Percentiles rank a stretch among this genome's conserved stretches.
phyloP scores from a whole-genome alignment of 2,329 filamentous ascomycete genomes.

The Tolypocladium tundrense region DNA sequence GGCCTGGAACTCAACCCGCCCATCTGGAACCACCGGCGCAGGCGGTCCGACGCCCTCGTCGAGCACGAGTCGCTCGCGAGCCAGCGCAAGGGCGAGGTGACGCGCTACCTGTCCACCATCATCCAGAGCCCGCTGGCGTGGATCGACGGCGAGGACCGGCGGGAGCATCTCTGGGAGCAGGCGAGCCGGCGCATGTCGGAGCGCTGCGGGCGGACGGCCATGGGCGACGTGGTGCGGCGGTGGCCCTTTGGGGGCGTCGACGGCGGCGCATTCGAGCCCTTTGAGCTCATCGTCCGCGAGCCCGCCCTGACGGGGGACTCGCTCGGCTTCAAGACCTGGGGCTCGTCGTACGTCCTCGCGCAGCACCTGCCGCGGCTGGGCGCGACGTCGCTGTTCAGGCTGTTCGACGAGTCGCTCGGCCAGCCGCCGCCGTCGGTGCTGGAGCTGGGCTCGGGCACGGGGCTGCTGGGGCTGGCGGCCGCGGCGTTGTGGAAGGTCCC shows the following conservation, averaged over 20 bases:
- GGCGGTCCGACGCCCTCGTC: slow-evolving; percentile 29
- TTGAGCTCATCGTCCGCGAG: slow-evolving; percentile 69
- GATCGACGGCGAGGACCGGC: slow-evolving; percentile 56
- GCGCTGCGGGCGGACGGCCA: slow-evolving; percentile 62
- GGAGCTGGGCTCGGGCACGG: slow-evolving; percentile 84
- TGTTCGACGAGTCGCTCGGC: slow-evolving; percentile 28
- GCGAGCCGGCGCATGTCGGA: slow-evolving; percentile 76
- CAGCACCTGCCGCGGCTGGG: slow-evolving; percentile 50
- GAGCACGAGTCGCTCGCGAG: slow-evolving; percentile 29
- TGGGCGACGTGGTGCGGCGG: slow-evolving; percentile 44
- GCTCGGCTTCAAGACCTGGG: slow-evolving; percentile 92
- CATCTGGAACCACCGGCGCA: slow-evolving; percentile 48
- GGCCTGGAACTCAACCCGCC: slow-evolving; percentile 57
- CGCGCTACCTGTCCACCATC: slow-evolving; percentile 59
- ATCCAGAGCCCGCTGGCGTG: slow-evolving; percentile 58
- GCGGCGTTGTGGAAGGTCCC: slow-evolving; percentile 57
- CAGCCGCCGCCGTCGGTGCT: slow-evolving; percentile 35
- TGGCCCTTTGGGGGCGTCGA: slow-evolving; percentile 37
- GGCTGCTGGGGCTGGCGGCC: slow-evolving; percentile 79
- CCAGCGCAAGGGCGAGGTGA: slow-evolving; percentile 39
- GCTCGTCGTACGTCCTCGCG: slow-evolving; percentile 77
- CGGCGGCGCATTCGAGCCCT: slow-evolving; percentile 20
- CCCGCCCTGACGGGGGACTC: slow-evolving; percentile 82
- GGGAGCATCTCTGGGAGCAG: slow-evolving; percentile 64
- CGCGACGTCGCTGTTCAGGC: slow-evolving; percentile 31